A percentile compares a stretch with the other conserved stretches of the same genome.
Conservation (phyloP, 345 rosid genomes). For the Eutrema heterophyllum region DNA sequence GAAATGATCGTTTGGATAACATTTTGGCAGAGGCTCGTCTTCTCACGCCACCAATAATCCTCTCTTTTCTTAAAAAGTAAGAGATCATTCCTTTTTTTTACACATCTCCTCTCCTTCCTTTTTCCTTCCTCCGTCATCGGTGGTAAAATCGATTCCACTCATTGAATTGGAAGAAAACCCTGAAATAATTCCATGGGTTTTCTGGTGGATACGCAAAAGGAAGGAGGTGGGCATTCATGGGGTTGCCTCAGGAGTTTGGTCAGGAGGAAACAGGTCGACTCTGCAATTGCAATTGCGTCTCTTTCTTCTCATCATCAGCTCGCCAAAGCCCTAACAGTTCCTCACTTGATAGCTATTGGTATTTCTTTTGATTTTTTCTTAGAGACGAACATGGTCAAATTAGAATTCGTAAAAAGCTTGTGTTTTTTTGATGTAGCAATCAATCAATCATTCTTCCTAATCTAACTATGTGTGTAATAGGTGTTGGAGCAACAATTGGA, state of each 20-base stretch:
- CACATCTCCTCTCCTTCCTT: neutral
- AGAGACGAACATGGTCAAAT: neutral
- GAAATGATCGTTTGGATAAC: neutral
- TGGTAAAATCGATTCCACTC: neutral
- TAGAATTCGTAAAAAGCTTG: neutral
- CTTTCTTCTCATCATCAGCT: conserved; percentile 38
- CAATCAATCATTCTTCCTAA: no score
- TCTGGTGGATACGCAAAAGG: conserved; percentile 41
- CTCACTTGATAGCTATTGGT: conserved; percentile 85
- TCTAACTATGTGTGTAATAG: conserved; percentile 38
- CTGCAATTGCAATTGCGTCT: conserved; percentile 32
- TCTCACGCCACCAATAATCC: neutral
- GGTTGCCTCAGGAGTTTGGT: conserved; percentile 46
- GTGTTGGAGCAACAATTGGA: conserved; percentile 97
- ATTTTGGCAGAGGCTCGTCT: neutral
- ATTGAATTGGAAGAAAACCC: neutral
- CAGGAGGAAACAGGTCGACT: conserved; percentile 86
- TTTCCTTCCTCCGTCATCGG: neutral
- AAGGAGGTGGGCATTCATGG: conserved; percentile 46
- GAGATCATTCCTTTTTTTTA: neutral
- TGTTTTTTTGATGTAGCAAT: neutral
- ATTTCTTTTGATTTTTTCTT: neutral
- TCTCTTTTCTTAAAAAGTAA: neutral
- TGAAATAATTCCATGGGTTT: conserved; percentile 38
- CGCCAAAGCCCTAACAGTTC: conserved; percentile 67